Conservation (phyloP, 176 grass and related monocot genomes). For the Calamus simplicifolius region DNA sequence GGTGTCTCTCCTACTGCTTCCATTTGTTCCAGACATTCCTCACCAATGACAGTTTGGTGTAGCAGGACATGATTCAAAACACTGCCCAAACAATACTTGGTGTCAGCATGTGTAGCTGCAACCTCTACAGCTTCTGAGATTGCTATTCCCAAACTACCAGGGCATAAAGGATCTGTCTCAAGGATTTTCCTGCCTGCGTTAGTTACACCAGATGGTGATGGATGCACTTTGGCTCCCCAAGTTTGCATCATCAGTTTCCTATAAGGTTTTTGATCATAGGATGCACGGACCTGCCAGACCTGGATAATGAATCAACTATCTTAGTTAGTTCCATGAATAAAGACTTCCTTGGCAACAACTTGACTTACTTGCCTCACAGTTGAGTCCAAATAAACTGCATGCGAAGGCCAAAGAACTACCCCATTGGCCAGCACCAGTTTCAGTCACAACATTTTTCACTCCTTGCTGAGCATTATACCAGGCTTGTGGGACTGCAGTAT, state of each 20-base stretch:
- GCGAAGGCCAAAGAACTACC: slow-evolving; percentile 93
- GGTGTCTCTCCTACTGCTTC: slow-evolving; percentile 54
- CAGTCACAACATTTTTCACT: slow-evolving; percentile 76
- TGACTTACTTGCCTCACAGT: slow-evolving; percentile 47
- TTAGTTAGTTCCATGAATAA: neutral
- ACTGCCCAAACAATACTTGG: slow-evolving; percentile 95
- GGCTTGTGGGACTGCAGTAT: slow-evolving; percentile 91
- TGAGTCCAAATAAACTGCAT: slow-evolving; percentile 74
- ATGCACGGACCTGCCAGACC: slow-evolving; percentile 96
- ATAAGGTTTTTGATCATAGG: slow-evolving; percentile 96
- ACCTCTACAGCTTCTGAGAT: slow-evolving; percentile 95
- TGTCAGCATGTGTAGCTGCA: slow-evolving; percentile 49
- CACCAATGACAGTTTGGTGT: slow-evolving; percentile 86
- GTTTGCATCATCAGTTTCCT: slow-evolving; percentile 91
- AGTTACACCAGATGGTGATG: slow-evolving; percentile 64
- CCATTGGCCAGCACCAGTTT: slow-evolving; percentile 95
- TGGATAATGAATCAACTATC: slow-evolving; percentile 6
- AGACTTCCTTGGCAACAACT: neutral
- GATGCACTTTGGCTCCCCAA: slow-evolving; percentile 85
- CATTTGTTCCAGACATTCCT: slow-evolving; percentile 85
- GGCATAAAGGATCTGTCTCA: slow-evolving; percentile 43
- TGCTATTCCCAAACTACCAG: slow-evolving; percentile 87
- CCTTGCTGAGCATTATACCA: slow-evolving; percentile 77
- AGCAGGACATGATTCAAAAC: slow-evolving; percentile 93
- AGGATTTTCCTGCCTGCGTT: slow-evolving; percentile 52